Base-by-base conservation (phyloP, 2,329 filamentous ascomycete genomes). In the Sclerotinia minor region DNA sequence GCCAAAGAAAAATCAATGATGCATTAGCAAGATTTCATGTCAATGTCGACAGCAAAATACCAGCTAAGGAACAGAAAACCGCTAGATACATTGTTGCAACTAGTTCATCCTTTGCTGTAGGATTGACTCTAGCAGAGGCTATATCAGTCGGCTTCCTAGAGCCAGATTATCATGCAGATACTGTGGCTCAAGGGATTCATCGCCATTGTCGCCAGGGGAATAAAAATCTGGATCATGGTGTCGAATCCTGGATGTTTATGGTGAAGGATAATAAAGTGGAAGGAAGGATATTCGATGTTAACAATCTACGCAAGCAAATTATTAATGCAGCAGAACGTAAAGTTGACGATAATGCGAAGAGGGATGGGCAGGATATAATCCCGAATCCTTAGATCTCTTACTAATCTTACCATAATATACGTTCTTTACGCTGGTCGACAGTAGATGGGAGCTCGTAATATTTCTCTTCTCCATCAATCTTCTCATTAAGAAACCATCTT, bases 391-490 rank as follows among this genome's bases (percentile, higher is more conserved):
- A n/a, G 38, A 29, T 29, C 44, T 38, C n/a, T 45, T 67, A 63
- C 11, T 15, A n/a, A 50, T 63, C 21, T 19, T 63, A 54, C 29
- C 72, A 75, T 7, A 74, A 68, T 32, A 75, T 74, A 4, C 73
- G 59, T 44, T 75, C 74, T 32, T 70, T 73, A 17, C 74, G 66
- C 59, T 74, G 69, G 6, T 67, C 70, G 26, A 71, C 71, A 72
- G 75, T 74, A 32, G 72, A 75, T 29, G 73, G 65, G n/a, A 69
- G 67, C 47, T 76, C 74, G 26, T 72, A 69, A 64, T 73, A 72
- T 49, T 75, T 73, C 17, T 75, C 73, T 55, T 75, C 74, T 15
- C 72, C 72, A 35, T 76, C 74, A 11, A 72, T 67, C n/a, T 73
- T 72, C n/a, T 70, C 67, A 49, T 69, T 70, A 5, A 60, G 57